A percentile compares a stretch with the other conserved stretches of the same genome.
Conservation (phyloP, 83 land plant genomes). For the Diphasiastrum complanatum region DNA sequence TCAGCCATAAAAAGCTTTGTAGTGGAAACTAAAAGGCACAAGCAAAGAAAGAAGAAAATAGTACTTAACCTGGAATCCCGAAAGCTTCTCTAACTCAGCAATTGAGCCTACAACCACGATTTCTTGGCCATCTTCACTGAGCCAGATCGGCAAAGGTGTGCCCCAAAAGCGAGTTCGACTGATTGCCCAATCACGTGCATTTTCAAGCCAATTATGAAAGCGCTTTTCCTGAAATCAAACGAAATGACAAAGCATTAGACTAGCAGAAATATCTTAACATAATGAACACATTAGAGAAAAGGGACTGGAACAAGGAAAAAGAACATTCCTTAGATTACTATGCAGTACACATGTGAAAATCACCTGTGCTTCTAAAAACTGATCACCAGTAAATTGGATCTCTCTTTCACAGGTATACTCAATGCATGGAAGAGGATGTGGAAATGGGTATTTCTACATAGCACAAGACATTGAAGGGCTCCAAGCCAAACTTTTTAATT, state of each 20-base stretch:
- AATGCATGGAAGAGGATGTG: too few relatives aligned
- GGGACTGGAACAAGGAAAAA: too few relatives aligned
- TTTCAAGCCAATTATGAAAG: constrained; percentile 98
- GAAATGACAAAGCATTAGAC: neutral
- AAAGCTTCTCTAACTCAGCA: constrained; percentile 71
- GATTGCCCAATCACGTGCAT: constrained; percentile 98
- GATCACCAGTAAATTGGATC: too few relatives aligned
- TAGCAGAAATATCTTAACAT: neutral
- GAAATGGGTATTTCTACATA: too few relatives aligned
- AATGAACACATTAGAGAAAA: too few relatives aligned
- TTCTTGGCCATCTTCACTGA: constrained; percentile 88
- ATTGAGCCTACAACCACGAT: constrained; percentile 76
- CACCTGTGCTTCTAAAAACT: too few relatives aligned
- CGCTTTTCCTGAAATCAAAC: constrained; percentile 68
- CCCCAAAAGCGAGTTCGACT: constrained; percentile 99
- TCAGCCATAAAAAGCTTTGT: too few relatives aligned
- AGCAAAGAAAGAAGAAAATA: neutral
- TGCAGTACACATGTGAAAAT: too few relatives aligned
- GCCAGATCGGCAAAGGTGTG: constrained; percentile 93
- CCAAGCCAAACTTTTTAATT: too few relatives aligned
- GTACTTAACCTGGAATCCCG: constrained; percentile 64
- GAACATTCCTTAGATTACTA: too few relatives aligned
- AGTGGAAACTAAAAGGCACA: constrained; percentile 10
- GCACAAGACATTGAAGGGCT: too few relatives aligned
- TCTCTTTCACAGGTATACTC: too few relatives aligned